Evolutionary conservation across 495 filamentous ascomycete species (phyloP), one percentile per base, ranked within the genome.

Genomic region (Tuber brumale): DNA sequence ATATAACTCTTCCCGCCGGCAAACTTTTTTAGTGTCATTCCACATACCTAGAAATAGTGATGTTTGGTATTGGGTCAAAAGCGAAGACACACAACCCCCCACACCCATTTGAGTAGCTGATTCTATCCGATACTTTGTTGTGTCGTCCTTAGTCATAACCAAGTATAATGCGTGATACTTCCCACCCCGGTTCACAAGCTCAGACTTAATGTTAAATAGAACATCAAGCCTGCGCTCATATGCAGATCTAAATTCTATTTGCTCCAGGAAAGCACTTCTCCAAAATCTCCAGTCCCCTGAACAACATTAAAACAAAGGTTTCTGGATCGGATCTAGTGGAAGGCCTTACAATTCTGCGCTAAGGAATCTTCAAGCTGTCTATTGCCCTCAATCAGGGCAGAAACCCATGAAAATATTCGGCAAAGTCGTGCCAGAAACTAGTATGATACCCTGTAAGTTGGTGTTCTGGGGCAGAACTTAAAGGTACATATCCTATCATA

Each of bases 231-330:
- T 48, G n/a, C 79, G 77, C 31, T 75, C 71, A 16, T 78, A 27
- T 16, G 76, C 70, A n/a, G 77, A 79, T 35, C 41, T n/a, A 37
- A 79, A 79, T 27, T 61, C 43, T 39, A 79, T 74, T 51, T 78
- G 76, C 41, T 21, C 57, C 31, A 79, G 61, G 19, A 79, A 35
- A 27, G 77, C 37, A 5, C 39, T 27, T 44, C n/a, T 61, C 77
- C 77, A 79, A 69, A 78, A 78, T 57, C 46, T 51, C 46, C 46
- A 51, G n/a, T 72, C 43, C 71, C 71, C 71, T 72, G n/a, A 31
- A 16, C 39, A 3, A 9, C 16, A 48, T 73, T 21, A 73, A 23
- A 73, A n/a, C 35, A 3, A 21, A 48, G 23, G 23, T 31, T 16
- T 31, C n/a, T 16, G 3, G 23, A 12, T 31, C 2, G 51, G 51